A percentile compares a stretch with the other conserved stretches of the same genome.
These are phyloP conservation scores for Trichophyton equinum DNA, from an alignment of 2,329 filamentous ascomycete genomes.

Conservation along the genomic window DNA sequence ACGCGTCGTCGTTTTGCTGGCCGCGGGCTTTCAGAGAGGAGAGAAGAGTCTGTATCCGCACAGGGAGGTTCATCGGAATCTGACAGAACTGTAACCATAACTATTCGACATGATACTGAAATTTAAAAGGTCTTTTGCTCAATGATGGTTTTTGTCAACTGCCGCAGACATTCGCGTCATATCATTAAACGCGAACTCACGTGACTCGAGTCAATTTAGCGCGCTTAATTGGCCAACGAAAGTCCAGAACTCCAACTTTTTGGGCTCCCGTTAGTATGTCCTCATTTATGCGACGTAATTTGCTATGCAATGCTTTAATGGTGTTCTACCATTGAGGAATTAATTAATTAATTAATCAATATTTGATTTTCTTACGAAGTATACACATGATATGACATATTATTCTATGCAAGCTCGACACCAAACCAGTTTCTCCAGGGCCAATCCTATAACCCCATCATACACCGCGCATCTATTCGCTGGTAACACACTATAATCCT, in stretches of 20 bases:
- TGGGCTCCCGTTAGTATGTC: too few relatives aligned
- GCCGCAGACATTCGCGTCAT: constrained; percentile 11
- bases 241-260: background rate
- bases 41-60: background rate
- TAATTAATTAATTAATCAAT: too few relatives aligned
- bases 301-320: too few relatives aligned
- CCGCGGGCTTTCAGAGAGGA: constrained; percentile 15
- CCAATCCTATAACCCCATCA: background rate
- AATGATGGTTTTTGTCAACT: background rate
- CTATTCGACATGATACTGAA: background rate
- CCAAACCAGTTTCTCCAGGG: background rate
- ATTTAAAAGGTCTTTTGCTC: background rate
- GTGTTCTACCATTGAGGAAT: too few relatives aligned
- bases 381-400: too few relatives aligned
- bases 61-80: background rate
- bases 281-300: too few relatives aligned
- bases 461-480: background rate
- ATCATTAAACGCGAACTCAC: background rate
- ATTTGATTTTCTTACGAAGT: too few relatives aligned
- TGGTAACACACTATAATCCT: constrained; percentile 28
- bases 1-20: constrained; percentile 27
- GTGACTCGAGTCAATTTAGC: background rate
- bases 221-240: background rate
- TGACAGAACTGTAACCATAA: background rate
- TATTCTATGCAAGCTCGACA: background rate